Percentiles rank a stretch among this genome's conserved stretches.
Conservation (phyloP, 441 rosid species). For the Rhodomyrtus psidioides region DNA sequence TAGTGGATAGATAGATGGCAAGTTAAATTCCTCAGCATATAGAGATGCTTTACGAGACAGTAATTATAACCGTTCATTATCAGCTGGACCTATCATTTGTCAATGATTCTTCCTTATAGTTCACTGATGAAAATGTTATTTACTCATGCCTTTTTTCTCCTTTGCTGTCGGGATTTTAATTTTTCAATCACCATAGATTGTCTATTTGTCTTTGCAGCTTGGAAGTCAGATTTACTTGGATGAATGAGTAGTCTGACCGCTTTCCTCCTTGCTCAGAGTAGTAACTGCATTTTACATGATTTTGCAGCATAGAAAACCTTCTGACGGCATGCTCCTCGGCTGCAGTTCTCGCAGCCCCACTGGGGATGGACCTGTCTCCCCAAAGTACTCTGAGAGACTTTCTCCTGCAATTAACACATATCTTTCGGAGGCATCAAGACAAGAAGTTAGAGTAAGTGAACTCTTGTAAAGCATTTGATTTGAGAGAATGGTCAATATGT, state of each 20-base stretch:
- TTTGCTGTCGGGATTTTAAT: neutral
- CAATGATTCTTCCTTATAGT: neutral
- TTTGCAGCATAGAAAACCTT: slow-evolving; percentile 85
- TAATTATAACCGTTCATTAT: neutral
- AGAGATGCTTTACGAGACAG: neutral
- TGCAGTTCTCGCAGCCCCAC: slow-evolving; percentile 87
- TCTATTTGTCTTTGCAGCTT: neutral
- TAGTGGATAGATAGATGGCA: neutral
- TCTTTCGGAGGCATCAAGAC: slow-evolving; percentile 97
- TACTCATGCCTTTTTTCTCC: neutral
- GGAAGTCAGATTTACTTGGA: neutral
- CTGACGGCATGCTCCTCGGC: slow-evolving; percentile 88
- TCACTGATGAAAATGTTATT: neutral
- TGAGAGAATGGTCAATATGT: neutral
- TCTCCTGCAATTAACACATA: slow-evolving; percentile 93
- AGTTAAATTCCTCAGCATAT: neutral
- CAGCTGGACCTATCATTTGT: neutral
- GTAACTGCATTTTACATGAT: slow-evolving; percentile 5
- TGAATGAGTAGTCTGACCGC: neutral
- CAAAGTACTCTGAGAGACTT: slow-evolving; percentile 95
- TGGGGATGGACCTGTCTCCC: slow-evolving; percentile 83
- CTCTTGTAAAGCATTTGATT: neutral
- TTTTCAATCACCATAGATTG: neutral
- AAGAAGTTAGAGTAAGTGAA: slow-evolving; percentile 87
- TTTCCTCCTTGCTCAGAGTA: neutral